Percentiles rank a stretch among this genome's conserved stretches.
phyloP scores from a whole-genome alignment of 2,329 filamentous ascomycete species.

The Fusarium sublunatum region DNA sequence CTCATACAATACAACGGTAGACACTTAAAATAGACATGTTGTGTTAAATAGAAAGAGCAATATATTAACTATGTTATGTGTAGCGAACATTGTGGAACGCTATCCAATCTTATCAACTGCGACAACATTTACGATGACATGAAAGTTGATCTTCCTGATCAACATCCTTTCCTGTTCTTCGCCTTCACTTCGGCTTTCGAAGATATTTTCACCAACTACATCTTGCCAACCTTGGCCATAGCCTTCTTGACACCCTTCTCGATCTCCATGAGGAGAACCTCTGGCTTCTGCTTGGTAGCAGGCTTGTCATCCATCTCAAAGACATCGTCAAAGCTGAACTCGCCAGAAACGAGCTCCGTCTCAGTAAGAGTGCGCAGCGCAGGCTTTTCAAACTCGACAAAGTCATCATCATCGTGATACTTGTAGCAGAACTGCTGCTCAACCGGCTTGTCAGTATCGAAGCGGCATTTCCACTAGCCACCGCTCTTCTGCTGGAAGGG shows the following conservation, averaged over 20 bases:
- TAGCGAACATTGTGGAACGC: neutral
- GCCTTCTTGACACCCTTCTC: conserved; percentile 22
- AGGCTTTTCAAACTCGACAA: neutral
- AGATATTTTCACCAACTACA: neutral
- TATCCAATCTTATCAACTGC: conserved; percentile 19
- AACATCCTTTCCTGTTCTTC: neutral
- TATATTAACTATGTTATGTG: neutral
- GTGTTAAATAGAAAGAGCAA: neutral
- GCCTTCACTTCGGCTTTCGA: neutral
- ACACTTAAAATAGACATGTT: neutral
- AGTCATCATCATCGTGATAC: conserved; percentile 18
- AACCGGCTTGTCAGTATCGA: conserved; percentile 27
- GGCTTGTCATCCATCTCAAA: conserved; percentile 5
- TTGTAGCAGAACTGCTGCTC: conserved; percentile 30
- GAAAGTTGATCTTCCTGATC: neutral
- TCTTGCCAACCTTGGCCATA: conserved; percentile 28
- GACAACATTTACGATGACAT: conserved; percentile 16
- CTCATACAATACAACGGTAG: neutral
- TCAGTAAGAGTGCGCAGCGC: neutral
- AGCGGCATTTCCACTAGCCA: conserved; percentile 47
- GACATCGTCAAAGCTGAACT: conserved; percentile 26
- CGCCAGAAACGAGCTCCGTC: neutral
- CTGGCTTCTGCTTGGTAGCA: conserved; percentile 10
- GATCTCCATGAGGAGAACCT: conserved; percentile 19
- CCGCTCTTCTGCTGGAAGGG: conserved; percentile 36